Evolutionary conservation across 352 stramenopile genomes (phyloP).

Genomic region (Pythium aquatile): DNA sequence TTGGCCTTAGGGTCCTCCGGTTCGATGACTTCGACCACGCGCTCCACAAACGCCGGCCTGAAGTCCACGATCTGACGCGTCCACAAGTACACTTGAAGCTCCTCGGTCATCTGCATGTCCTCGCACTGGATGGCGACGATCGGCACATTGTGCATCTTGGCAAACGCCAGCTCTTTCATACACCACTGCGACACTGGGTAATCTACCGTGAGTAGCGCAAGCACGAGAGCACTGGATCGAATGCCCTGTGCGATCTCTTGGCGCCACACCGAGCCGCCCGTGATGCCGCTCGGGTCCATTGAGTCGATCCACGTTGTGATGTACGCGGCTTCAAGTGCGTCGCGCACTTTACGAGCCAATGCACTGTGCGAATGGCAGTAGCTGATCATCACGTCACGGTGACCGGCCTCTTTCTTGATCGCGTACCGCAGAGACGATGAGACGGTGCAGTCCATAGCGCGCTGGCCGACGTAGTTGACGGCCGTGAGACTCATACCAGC

Average conservation of each 20-base stretch:
- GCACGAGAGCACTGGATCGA: constrained; percentile 65
- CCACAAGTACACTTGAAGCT: constrained; percentile 86
- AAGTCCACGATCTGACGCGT: constrained; percentile 86
- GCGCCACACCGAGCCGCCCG: constrained; percentile 71
- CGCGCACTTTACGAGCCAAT: constrained; percentile 64
- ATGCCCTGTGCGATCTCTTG: constrained; percentile 83
- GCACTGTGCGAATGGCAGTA: constrained; percentile 78
- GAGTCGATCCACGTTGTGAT: constrained; percentile 87
- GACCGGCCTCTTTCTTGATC: constrained; percentile 81
- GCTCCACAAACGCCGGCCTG: constrained; percentile 35
- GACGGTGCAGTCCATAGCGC: constrained; percentile 68
- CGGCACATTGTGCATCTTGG: constrained; percentile 81
- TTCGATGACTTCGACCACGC: constrained; percentile 22
- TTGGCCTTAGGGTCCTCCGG: constrained; percentile 10
- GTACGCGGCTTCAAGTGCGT: constrained; percentile 62
- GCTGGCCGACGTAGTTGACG: constrained; percentile 59
- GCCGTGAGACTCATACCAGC: constrained; percentile 65
- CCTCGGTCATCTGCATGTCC: constrained; percentile 78
- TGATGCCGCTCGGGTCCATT: constrained; percentile 82
- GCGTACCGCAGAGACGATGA: constrained; percentile 73
- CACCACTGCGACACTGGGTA: constrained; percentile 81
- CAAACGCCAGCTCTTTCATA: constrained; percentile 86
- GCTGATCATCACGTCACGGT: constrained; percentile 87
- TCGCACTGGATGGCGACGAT: constrained; percentile 86
- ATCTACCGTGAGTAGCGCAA: constrained; percentile 72